Base-by-base conservation (phyloP, 169 alveolate species). In the Eimeria brunetti region DNA sequence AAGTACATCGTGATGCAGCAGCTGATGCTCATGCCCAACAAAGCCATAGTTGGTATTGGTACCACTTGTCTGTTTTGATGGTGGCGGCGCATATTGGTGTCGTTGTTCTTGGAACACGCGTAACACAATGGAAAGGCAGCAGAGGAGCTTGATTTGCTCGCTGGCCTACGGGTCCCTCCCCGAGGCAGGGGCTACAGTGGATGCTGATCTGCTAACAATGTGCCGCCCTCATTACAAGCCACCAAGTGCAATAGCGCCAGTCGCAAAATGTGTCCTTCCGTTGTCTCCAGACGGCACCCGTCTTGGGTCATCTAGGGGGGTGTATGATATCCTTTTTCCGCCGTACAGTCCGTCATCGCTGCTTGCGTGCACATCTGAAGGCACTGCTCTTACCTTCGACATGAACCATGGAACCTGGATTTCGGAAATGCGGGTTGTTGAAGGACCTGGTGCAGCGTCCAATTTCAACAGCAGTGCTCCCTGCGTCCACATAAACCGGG, bases 211-310 rank as follows among this genome's bases (percentile, higher is more conserved):
- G 38, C 41, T 85, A 36, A 51, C 27, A 41, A 46, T 60, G 80
- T 85, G 91, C 91, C 91, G 91, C 16, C 91, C 91, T 16, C 91
- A 85, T 46, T 60, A 85, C 91, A 85, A 85, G 58, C 49, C 80
- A 58, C 91, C 91, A 58, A 60, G 81, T 62, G 91, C 81, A 27
- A 24, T 85, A 22, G 22, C 60, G 41, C 91, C 91, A 18, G 91
- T 85, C 22, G 91, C 64, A 58, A 58, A n/a, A 1, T 85, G 60
- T n/a, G 18, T 14, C 12, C n/a, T 85, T 53, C 91, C 91, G 41
- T 41, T 20, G 2, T 58, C 91, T 24, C 64, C 30, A 85, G 22
- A 8, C 41, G 51, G 80, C 78, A 22, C 62, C 60, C 18, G 44
- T 24, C 49, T 36, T 18, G 62, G 91, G 18, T 11, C 90, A 6